A percentile compares a stretch with the other conserved stretches of the same genome.
Evolutionary conservation across 208 protist species (phyloP).

Genomic region (Lotmaria passim): DNA sequence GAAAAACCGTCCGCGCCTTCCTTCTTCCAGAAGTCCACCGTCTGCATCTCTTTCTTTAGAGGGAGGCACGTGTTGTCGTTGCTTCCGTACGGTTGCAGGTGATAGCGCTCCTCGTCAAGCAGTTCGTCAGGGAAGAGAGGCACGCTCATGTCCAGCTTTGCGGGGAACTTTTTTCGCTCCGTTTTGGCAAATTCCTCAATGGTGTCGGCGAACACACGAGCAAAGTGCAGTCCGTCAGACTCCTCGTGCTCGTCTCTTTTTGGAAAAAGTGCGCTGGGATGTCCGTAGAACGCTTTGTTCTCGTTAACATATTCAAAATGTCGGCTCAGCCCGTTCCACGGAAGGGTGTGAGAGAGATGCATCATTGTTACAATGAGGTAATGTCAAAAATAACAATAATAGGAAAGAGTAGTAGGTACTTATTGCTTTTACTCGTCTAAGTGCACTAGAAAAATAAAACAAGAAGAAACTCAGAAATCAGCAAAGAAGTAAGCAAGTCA

Average conservation of each 20-base stretch:
- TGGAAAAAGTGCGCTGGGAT: constrained; percentile 3
- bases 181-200: constrained; percentile 7
- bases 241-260: neutral
- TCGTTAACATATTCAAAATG: neutral
- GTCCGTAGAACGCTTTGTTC: constrained; percentile 8
- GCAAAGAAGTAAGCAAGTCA: neutral
- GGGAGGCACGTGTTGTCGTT: constrained; percentile 12
- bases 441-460: no score
- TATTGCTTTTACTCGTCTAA: no score
- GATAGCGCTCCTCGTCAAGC: neutral
- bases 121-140: constrained; percentile 11
- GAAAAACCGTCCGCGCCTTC: neutral
- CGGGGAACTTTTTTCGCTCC: constrained; percentile 15
- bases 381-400: neutral
- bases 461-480: neutral
- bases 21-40: neutral
- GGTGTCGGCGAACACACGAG: constrained; percentile 10
- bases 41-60: neutral
- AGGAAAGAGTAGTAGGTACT: neutral
- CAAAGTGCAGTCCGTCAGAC: constrained; percentile 4
- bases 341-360: constrained; percentile 11
- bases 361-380: neutral
- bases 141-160: neutral
- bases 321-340: constrained; percentile 7
- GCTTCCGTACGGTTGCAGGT: neutral